Base-by-base conservation (phyloP, 805 yeast genomes). In the Pichia membranifaciens region DNA sequence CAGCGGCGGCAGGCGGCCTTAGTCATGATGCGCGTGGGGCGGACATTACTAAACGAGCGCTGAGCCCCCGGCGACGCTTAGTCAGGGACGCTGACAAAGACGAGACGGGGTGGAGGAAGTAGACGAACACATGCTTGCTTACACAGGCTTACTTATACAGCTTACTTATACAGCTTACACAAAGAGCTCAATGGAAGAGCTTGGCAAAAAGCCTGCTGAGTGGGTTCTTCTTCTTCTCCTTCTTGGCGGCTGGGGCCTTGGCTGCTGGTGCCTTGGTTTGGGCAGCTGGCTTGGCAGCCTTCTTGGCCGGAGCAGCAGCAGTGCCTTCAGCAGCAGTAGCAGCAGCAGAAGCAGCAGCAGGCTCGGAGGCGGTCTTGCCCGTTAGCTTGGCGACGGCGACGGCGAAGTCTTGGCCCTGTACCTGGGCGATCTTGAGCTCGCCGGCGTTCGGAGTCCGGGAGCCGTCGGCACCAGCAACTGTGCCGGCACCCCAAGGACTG, bases 401-500 rank as follows among this genome's bases (percentile, higher is more conserved):
- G 54, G 67, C 74, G 65, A 87, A 86, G 43, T 75, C 64, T 58
- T 71, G 67, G 67, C 95, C 95, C 71, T 87, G 95, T 52, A 69
- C 70, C 45, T 63, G 65, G 45, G 84, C 90, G 51, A 82, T 60
- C 55, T 74, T 72, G 66, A 78, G 71, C 70, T 87, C 96, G 53
- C 77, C 65, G 42, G 69, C 76, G 46, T 79, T 62, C 38, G 89
- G 84, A 53, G 64, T 67, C 72, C 90, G 81, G 34, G 88, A 76
- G 56, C 95, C 95, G 59, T 83, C 87, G 18, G 79, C 69, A 54
- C 83, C 91, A 31, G 95, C 87, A 55, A 75, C 72, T 49, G 86
- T 71, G 60, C 91, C 93, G 40, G 95, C 88, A 67, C 95, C 95
- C 84, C 88, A 87, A 44, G 95, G 78, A 45, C 90, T 77, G 57